Percentiles rank a stretch among this genome's conserved stretches.
Conservation (phyloP, 2,329 filamentous ascomycete genomes). For the Magnaporthales sp. region DNA sequence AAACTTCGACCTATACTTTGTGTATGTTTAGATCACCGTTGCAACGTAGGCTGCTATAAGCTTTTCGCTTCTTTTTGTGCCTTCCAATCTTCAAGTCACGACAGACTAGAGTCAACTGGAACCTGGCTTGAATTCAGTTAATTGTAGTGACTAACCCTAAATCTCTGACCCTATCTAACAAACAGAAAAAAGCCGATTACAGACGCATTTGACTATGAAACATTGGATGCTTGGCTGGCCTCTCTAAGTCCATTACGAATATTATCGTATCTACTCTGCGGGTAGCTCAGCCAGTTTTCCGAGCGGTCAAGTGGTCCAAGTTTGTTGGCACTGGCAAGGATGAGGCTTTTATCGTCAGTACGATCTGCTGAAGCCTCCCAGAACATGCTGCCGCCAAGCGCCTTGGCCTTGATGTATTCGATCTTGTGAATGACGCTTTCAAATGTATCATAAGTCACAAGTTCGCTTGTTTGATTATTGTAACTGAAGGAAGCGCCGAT, state of each 20-base stretch:
- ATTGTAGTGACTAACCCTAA: too few species aligned
- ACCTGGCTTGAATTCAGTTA: too few species aligned
- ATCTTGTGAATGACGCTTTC: conserved; percentile 54
- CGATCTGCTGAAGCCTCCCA: conserved; percentile 72
- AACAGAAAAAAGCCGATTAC: too few species aligned
- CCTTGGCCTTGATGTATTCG: conserved; percentile 50
- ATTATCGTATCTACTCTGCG: conserved; percentile 46
- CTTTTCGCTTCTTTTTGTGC: too few species aligned
- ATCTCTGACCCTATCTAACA: too few species aligned
- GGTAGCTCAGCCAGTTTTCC: conserved; percentile 43
- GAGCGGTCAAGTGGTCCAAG: conserved; percentile 35
- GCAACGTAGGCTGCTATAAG: background rate
- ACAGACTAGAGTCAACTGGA: too few species aligned
- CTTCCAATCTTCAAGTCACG: too few species aligned
- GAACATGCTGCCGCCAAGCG: conserved; percentile 74
- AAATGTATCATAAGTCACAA: conserved; percentile 66
- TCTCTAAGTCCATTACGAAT: conserved; percentile 26
- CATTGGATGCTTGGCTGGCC: too few species aligned
- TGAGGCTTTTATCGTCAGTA: conserved; percentile 49
- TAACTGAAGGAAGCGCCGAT: conserved; percentile 64
- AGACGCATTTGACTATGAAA: too few species aligned
- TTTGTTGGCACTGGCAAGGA: conserved; percentile 33
- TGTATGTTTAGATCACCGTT: background rate
- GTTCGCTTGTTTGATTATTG: conserved; percentile 45
- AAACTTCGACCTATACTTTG: background rate